Conservation (phyloP, 1,284 basidiomycete genomes). For the Cryptococcus maquisensis region DNA sequence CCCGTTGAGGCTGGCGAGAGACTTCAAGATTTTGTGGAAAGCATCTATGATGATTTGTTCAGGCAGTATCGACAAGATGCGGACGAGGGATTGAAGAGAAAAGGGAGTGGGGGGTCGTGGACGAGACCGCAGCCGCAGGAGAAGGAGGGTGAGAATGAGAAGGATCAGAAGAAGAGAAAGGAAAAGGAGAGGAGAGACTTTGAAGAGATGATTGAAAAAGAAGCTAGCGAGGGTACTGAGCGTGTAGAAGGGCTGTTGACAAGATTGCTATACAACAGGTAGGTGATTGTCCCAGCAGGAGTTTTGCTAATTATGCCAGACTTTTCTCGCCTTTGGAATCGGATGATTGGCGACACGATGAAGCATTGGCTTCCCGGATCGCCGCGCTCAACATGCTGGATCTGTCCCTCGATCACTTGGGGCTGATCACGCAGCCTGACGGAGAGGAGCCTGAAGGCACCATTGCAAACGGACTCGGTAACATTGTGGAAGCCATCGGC, state of each 20-base stretch:
- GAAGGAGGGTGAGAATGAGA: conserved; percentile 12
- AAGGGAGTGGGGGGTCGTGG: conserved; percentile 26
- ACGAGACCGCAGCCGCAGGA: not conserved
- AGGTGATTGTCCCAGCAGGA: conserved; percentile 15
- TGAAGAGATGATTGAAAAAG: conserved; percentile 48
- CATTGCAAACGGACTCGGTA: conserved; percentile 57
- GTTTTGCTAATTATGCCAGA: conserved; percentile 38
- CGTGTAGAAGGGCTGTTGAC: conserved; percentile 66
- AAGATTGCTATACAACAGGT: conserved; percentile 68
- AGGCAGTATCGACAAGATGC: conserved; percentile 35
- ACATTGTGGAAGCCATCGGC: conserved; percentile 68
- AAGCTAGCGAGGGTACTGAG: conserved; percentile 56
- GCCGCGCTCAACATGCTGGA: conserved; percentile 87
- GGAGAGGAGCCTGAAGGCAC: conserved; percentile 51
- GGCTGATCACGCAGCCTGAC: conserved; percentile 60
- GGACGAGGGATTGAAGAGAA: conserved; percentile 25
- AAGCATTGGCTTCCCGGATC: conserved; percentile 77
- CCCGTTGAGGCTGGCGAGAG: conserved; percentile 53
- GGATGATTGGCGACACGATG: conserved; percentile 79
- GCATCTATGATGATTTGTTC: conserved; percentile 57
- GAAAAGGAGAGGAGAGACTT: conserved; percentile 20
- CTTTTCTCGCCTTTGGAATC: conserved; percentile 64
- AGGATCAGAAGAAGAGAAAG: conserved; percentile 11
- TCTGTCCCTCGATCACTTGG: conserved; percentile 77
- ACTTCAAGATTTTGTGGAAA: conserved; percentile 71